Evolutionary conservation across 768 basidiomycete species (phyloP).

Genomic region (Floccularia luteovirens): DNA sequence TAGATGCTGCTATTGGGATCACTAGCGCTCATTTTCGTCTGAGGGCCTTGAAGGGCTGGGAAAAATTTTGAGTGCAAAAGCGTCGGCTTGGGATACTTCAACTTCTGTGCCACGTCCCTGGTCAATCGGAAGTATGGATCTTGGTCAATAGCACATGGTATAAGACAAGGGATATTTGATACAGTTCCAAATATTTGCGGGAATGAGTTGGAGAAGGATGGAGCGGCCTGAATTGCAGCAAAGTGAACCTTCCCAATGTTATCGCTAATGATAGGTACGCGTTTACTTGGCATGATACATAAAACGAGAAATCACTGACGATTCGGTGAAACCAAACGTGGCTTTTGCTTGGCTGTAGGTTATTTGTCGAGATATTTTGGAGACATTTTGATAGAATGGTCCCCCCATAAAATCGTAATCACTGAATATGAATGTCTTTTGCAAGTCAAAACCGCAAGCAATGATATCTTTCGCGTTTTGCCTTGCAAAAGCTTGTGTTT

Average conservation of each 20-base stretch:
- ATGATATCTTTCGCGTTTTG: conserved; percentile 96
- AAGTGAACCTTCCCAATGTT: conserved; percentile 99
- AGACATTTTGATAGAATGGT: conserved; percentile 89
- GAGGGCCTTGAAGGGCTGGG: conserved; percentile 94
- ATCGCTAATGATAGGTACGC: conserved; percentile 47
- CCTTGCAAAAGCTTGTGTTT: conserved; percentile 73
- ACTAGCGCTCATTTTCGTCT: conserved; percentile 99
- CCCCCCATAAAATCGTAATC: conserved; percentile 88
- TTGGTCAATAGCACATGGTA: conserved; percentile 98
- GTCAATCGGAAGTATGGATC: conserved; percentile 97
- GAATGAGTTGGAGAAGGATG: conserved; percentile 97
- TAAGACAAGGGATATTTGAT: conserved; percentile 84
- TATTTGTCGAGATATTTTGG: conserved; percentile 87
- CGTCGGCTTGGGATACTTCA: conserved; percentile 93
- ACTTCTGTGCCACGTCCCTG: conserved; percentile 87
- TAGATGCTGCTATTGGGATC: conserved; percentile 89
- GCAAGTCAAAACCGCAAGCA: conserved; percentile 85
- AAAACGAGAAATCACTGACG: conserved; percentile 47
- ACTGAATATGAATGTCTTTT: conserved; percentile 97
- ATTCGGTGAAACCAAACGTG: conserved; percentile 94
- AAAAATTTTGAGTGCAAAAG: conserved; percentile 96
- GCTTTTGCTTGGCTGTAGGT: conserved; percentile 91
- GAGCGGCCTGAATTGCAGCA: conserved; percentile 89
- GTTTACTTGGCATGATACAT: neutral
- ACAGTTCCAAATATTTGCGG: conserved; percentile 90